Base-by-base conservation (phyloP, 768 basidiomycete genomes). In the Phylloporus arenicola region DNA sequence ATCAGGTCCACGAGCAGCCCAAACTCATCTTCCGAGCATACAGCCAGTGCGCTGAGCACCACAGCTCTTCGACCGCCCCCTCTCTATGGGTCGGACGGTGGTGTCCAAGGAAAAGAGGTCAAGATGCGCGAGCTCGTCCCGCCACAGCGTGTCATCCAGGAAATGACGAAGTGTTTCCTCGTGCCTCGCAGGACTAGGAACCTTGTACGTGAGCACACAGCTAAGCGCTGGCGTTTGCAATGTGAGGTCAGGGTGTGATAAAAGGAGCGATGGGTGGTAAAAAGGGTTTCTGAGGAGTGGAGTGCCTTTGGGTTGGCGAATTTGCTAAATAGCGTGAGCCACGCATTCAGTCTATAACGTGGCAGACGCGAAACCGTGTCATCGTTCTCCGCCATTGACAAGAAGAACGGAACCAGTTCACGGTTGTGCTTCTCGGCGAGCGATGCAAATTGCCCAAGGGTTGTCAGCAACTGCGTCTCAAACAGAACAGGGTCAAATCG, bases 261-360 rank as follows among this genome's bases (percentile, higher is more conserved):
- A 77, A 19, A 90, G 76, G n/a, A 78, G 12, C 76, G 75, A 68
- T 93, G 94, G 20, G 92, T 63, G 2, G 72, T 45, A 37, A 77
- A 79, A 5, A 98, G 74, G 0, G 75, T 75, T 9, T 85, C 77
- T 0, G 88, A 79, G 7, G 81, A 75, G 61, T 83, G 78, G 2
- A 94, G 72, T 0, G 91, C 89, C 69, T 91, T 95, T n/a, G 94
- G 94, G 62, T 97, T 98, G 58, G 72, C 72, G 64, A 98, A 24
- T 98, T n/a, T n/a, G n/a, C n/a, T n/a, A n/a, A n/a, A n/a, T n/a
- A n/a, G n/a, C n/a, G n/a, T n/a, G n/a, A n/a, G 80, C 84, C 90
- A 98, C 0, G 80, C 74, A 14, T 70, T 70, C 10, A 96, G 78
- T 61, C 83, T 86, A 25, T 74, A 67, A 37, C 81, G 83, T 3